A percentile compares a stretch with the other conserved stretches of the same genome.
phyloP scores from a whole-genome alignment of 2,329 filamentous ascomycete species.

The Neofusicoccum umdonicola region DNA sequence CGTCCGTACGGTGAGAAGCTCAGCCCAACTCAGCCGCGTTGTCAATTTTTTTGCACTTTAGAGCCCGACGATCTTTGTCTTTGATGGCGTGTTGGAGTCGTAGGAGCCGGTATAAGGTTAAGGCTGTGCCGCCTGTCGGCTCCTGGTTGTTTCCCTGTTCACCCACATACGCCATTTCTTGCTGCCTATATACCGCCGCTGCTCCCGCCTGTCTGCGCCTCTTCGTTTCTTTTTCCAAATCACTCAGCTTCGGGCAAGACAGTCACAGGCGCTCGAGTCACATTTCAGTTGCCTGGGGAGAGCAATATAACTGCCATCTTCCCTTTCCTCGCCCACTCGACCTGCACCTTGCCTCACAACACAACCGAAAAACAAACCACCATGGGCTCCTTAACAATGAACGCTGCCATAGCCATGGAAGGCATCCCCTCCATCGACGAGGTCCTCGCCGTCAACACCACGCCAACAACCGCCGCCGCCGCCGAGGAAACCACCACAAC shows the following conservation, averaged over 20 bases:
- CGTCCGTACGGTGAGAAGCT: background rate
- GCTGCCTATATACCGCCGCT: background rate
- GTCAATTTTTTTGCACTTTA: background rate
- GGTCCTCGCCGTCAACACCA: background rate
- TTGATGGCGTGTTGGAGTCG: background rate
- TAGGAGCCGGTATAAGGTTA: background rate
- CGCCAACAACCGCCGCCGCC: background rate
- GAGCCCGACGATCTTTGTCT: background rate
- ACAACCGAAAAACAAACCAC: background rate
- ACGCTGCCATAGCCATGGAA: background rate
- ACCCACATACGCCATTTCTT: background rate
- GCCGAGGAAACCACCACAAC: background rate
- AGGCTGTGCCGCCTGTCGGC: background rate
- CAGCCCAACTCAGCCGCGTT: slow-evolving; percentile 13
- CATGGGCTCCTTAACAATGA: background rate
- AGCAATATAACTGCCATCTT: too few species aligned
- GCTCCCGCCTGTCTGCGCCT: background rate
- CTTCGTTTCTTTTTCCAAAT: background rate
- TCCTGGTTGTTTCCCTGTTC: background rate
- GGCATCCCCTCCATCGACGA: slow-evolving; percentile 15
- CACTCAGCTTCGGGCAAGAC: background rate
- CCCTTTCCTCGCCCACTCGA: background rate
- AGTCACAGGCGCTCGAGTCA: background rate
- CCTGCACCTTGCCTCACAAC: background rate
- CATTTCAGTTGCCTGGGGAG: too few species aligned